Evolutionary conservation across 345 rosid species (phyloP).

Genomic region (Linum usitatissimum): DNA sequence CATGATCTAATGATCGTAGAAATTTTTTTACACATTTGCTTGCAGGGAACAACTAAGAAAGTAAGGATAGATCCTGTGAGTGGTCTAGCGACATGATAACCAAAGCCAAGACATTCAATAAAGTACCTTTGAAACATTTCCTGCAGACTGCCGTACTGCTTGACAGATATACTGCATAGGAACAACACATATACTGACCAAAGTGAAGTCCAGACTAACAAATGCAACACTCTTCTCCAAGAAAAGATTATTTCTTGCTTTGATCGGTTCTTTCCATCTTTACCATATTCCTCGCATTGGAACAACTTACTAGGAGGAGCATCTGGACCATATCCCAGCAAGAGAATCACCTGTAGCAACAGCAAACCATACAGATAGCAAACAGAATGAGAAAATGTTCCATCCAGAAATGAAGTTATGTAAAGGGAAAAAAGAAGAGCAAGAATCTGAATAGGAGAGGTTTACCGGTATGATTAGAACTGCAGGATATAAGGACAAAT

Average conservation of each 20-base stretch:
- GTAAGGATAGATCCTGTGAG: too few species aligned
- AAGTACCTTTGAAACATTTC: conserved; percentile 87
- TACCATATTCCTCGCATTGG: conserved; percentile 23
- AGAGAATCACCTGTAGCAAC: conserved; percentile 47
- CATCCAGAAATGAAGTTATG: neutral
- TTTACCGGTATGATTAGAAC: conserved; percentile 68
- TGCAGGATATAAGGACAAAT: conserved; percentile 78
- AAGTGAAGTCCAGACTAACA: conserved; percentile 55
- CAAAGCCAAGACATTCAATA: neutral
- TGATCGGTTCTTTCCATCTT: conserved; percentile 21
- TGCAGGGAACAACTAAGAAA: too few species aligned
- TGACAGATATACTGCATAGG: conserved; percentile 53
- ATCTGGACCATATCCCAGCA: conserved; percentile 80
- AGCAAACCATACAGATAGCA: neutral
- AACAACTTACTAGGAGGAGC: conserved; percentile 71
- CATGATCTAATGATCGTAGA: too few species aligned
- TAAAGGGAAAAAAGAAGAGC: conserved; percentile 3
- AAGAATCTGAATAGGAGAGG: conserved; percentile 6
- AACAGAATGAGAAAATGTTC: conserved; percentile 1
- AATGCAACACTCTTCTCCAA: conserved; percentile 45
- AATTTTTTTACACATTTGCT: too few species aligned
- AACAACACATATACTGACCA: conserved; percentile 64
- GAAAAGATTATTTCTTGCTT: conserved; percentile 29
- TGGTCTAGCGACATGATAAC: too few species aligned
- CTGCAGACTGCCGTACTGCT: conserved; percentile 49